Evolutionary conservation across 441 rosid species (phyloP).

Genomic region (Brassica balearica): DNA sequence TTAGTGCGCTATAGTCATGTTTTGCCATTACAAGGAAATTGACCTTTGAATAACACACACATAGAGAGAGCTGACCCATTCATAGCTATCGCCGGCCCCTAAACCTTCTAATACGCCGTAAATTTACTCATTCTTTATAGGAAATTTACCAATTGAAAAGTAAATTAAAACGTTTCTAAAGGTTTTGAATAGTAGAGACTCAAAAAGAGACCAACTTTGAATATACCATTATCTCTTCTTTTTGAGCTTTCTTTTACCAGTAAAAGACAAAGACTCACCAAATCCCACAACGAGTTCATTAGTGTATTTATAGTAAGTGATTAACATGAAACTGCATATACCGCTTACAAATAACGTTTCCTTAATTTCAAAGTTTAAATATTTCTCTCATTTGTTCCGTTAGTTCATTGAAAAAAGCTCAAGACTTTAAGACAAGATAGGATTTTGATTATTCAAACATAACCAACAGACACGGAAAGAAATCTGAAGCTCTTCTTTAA

Average conservation of each 20-base stretch:
- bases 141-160: conserved; percentile 15
- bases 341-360: background rate
- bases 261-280: conserved; percentile 5
- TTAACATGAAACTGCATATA: conserved; percentile 14
- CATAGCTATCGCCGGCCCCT: no score
- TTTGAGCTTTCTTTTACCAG: conserved; percentile 3
- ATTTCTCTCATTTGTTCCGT: background rate
- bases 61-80: no score
- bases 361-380: conserved; percentile 26
- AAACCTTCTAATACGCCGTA: conserved; percentile 9
- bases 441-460: conserved; percentile 20
- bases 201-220: conserved; percentile 1
- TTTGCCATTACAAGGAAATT: no score
- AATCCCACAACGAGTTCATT: background rate
- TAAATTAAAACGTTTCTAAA: conserved; percentile 29
- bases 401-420: conserved; percentile 1
- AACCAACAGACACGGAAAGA: conserved; percentile 20
- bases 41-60: no score
- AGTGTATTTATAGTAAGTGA: background rate
- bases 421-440: conserved; percentile 16
- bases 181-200: background rate
- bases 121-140: background rate
- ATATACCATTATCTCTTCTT: background rate
- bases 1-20: no score
- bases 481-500: conserved; percentile 4